These are phyloP conservation scores for Gautieria morchelliformis DNA, from an alignment of 768 basidiomycete species.

Conservation along the genomic window DNA sequence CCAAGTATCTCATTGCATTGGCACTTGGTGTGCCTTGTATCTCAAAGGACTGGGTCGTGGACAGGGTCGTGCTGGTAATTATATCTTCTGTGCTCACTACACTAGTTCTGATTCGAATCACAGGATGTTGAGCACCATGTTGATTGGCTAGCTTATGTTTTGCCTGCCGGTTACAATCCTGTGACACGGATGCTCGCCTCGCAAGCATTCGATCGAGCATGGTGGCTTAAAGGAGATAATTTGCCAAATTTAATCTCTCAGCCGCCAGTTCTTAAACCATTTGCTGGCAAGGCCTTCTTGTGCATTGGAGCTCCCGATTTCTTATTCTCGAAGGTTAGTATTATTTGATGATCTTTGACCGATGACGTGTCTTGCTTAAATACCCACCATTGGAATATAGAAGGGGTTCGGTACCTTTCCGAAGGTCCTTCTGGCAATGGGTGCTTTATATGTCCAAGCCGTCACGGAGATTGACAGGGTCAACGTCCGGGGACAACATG, in stretches of 20 bases:
- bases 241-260: conserved; percentile 52
- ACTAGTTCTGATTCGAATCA: neutral
- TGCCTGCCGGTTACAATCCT: conserved; percentile 40
- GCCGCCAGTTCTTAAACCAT: conserved; percentile 45
- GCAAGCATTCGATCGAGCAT: conserved; percentile 39
- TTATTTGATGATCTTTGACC: neutral
- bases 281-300: conserved; percentile 44
- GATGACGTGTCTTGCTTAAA: neutral
- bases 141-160: conserved; percentile 57
- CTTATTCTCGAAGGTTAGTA: conserved; percentile 24
- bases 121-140: conserved; percentile 11
- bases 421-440: conserved; percentile 70
- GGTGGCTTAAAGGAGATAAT: conserved; percentile 41
- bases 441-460: conserved; percentile 62
- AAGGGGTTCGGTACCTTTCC: conserved; percentile 40
- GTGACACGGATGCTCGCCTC: conserved; percentile 31
- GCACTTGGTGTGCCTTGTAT: conserved; percentile 84
- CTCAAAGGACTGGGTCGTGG: conserved; percentile 41
- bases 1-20: conserved; percentile 74
- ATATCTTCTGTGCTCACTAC: neutral
- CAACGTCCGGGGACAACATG: conserved; percentile 20
- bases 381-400: neutral
- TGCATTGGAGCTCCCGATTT: conserved; percentile 46
- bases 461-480: conserved; percentile 39
- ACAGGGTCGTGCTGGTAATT: conserved; percentile 23